Conservation (phyloP, 768 basidiomycete species). For the Boletus subparvulus region DNA sequence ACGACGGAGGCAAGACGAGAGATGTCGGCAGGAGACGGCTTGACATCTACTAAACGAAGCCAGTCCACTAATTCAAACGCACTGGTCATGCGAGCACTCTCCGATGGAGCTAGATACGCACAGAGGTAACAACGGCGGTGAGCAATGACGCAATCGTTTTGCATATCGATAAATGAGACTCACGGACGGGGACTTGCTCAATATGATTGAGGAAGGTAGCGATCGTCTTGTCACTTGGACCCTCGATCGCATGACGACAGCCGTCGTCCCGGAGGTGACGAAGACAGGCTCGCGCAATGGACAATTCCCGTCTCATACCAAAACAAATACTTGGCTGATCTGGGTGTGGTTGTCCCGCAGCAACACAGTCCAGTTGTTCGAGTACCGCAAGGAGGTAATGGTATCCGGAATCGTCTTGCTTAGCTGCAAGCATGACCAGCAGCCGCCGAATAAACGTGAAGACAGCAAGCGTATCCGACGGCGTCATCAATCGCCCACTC, state of each 20-base stretch:
- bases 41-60: constrained; percentile 48
- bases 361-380: constrained; percentile 40
- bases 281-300: constrained; percentile 40
- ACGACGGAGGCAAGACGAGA: constrained; percentile 41
- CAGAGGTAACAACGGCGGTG: background rate
- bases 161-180: constrained; percentile 24
- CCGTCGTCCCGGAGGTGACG: constrained; percentile 24
- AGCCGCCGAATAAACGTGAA: constrained; percentile 65
- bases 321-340: constrained; percentile 35
- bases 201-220: constrained; percentile 46
- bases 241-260: background rate
- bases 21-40: constrained; percentile 39
- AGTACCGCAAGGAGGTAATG: constrained; percentile 30
- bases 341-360: constrained; percentile 30
- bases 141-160: background rate
- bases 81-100: constrained; percentile 32
- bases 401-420: constrained; percentile 46
- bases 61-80: constrained; percentile 66
- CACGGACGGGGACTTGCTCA: constrained; percentile 47
- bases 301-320: constrained; percentile 48
- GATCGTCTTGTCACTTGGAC: constrained; percentile 20
- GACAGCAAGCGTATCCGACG: constrained; percentile 64
- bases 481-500: constrained; percentile 48
- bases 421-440: constrained; percentile 53
- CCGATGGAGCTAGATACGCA: constrained; percentile 38